Evolutionary conservation across 2,329 filamentous ascomycete species (phyloP).

Genomic region (Penicillium frequentans): DNA sequence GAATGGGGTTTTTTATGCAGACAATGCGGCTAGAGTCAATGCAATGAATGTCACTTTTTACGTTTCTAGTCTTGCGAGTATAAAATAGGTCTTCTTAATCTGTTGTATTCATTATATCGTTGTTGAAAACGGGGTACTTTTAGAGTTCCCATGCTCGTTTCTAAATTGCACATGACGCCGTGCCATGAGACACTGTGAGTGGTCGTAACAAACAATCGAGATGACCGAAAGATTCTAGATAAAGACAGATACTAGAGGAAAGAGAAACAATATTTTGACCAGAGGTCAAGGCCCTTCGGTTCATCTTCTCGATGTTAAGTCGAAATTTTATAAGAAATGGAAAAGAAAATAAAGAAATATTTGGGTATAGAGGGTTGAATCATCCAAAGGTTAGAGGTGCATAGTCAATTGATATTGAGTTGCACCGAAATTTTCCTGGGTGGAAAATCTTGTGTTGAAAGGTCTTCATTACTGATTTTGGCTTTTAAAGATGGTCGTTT

Average conservation of each 20-base stretch:
- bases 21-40: background rate
- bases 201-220: background rate
- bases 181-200: background rate
- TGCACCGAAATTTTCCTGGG: constrained; percentile 16
- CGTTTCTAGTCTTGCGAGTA: background rate
- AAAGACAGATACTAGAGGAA: background rate
- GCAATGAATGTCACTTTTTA: constrained; percentile 9
- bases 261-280: background rate
- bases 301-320: constrained; percentile 23
- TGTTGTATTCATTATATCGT: constrained; percentile 28
- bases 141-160: background rate
- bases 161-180: background rate
- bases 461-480: constrained; percentile 20
- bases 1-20: background rate
- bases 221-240: background rate
- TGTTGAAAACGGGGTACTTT: constrained; percentile 32
- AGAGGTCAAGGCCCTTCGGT: background rate
- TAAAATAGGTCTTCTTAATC: background rate
- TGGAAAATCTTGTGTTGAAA: constrained; percentile 24
- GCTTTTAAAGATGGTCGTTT: constrained; percentile 12
- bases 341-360: constrained; percentile 11
- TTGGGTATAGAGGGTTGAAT: constrained; percentile 46
- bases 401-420: constrained; percentile 12
- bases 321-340: constrained; percentile 23
- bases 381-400: constrained; percentile 29